A percentile compares a stretch with the other conserved stretches of the same genome.
phyloP scores from a whole-genome alignment of 2,329 filamentous ascomycete species.

The Eurotiales sp. region DNA sequence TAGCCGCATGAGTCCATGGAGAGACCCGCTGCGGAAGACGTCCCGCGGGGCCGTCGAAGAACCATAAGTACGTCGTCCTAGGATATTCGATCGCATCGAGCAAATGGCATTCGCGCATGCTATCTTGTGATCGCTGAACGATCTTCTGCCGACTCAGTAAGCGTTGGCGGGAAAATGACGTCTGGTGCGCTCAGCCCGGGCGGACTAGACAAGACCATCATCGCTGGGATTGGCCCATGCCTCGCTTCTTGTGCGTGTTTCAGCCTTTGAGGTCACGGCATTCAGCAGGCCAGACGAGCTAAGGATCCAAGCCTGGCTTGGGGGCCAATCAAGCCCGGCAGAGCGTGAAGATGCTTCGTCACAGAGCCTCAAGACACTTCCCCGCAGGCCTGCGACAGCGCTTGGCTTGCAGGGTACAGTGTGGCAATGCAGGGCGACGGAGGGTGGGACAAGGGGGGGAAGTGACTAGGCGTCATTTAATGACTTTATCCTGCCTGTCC shows the following conservation, averaged over 20 bases:
- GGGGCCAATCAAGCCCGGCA: background rate
- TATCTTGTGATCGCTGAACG: no score
- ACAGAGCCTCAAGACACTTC: background rate
- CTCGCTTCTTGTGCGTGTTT: no score
- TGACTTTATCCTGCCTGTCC: background rate
- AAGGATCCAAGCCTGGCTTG: background rate
- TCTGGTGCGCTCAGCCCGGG: background rate
- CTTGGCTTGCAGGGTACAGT: background rate
- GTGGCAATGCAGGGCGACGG: constrained; percentile 6
- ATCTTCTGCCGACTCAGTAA: no score
- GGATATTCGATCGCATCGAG: no score
- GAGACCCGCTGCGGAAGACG: no score
- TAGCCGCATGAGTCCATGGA: no score
- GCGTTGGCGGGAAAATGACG: background rate
- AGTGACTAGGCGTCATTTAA: no score
- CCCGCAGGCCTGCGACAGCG: constrained; percentile 7
- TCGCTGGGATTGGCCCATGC: background rate
- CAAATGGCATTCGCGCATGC: no score
- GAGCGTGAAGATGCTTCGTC: background rate
- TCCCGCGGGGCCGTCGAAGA: no score
- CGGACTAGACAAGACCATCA: constrained; percentile 2
- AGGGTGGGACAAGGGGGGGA: constrained; percentile 6
- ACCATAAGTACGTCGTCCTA: no score
- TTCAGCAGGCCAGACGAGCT: no score
- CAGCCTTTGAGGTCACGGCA: no score